A percentile compares a stretch with the other conserved stretches of the same genome.
phyloP scores from a whole-genome alignment of 805 yeast genomes.

The Lipomyces sp. region DNA sequence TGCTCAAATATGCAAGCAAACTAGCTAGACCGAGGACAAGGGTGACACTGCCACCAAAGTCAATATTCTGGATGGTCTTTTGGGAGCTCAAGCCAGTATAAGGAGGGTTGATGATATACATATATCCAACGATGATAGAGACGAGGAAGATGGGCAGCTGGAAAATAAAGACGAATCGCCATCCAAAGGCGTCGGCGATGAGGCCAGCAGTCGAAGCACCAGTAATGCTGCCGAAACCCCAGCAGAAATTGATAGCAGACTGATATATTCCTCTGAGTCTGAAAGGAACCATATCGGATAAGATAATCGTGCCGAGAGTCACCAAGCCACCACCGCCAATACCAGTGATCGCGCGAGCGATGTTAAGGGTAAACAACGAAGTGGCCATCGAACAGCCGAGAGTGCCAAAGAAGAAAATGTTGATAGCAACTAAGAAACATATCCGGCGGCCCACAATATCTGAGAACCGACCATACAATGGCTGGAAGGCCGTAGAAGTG shows the following conservation, averaged over 20 bases:
- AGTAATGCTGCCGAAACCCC: conserved; percentile 71
- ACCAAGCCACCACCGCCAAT: conserved; percentile 89
- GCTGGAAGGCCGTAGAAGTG: conserved; percentile 71
- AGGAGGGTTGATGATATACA: conserved; percentile 35
- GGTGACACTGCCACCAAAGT: conserved; percentile 64
- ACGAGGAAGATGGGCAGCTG: conserved; percentile 51
- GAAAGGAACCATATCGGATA: conserved; percentile 75
- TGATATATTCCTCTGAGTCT: conserved; percentile 82
- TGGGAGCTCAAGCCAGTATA: conserved; percentile 18
- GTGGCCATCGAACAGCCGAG: conserved; percentile 39
- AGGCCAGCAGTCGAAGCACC: conserved; percentile 70
- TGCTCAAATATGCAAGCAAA: conserved; percentile 67
- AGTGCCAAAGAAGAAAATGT: conserved; percentile 34
- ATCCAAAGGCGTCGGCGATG: conserved; percentile 58
- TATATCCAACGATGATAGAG: conserved; percentile 45
- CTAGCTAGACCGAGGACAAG: conserved; percentile 62
- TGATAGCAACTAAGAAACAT: conserved; percentile 46
- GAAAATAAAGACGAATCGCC: conserved; percentile 58
- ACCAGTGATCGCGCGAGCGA: conserved; percentile 74
- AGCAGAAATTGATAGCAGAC: conserved; percentile 37
- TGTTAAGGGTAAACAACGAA: conserved; percentile 34
- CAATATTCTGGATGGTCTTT: conserved; percentile 49
- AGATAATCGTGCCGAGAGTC: conserved; percentile 73
- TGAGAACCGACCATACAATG: conserved; percentile 66
- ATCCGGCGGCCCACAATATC: conserved; percentile 52